phyloP scores from a whole-genome alignment of 805 yeast genomes.

The Komagataella ulmi region DNA sequence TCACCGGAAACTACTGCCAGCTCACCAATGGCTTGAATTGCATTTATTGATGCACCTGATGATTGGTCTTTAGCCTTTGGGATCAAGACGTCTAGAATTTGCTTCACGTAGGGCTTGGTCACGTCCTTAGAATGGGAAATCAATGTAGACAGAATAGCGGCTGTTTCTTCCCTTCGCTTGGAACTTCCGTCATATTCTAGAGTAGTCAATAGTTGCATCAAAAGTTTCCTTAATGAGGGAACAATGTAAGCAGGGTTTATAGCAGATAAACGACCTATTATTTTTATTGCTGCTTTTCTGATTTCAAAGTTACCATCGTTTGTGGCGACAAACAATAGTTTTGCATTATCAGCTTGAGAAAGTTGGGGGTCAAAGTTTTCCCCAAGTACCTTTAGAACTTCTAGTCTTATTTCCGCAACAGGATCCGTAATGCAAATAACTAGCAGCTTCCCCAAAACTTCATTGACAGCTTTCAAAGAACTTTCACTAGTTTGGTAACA shows the following conservation, averaged over 20 bases:
- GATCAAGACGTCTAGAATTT: slow-evolving; percentile 74
- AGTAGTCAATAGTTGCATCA: slow-evolving; percentile 76
- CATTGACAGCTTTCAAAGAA: slow-evolving; percentile 72
- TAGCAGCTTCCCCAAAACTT: slow-evolving; percentile 68
- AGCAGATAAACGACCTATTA: slow-evolving; percentile 73
- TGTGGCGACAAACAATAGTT: slow-evolving; percentile 72
- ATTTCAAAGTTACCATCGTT: slow-evolving; percentile 85
- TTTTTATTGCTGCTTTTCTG: slow-evolving; percentile 60
- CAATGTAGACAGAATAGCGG: slow-evolving; percentile 56
- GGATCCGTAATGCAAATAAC: slow-evolving; percentile 85
- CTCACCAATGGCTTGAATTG: slow-evolving; percentile 81
- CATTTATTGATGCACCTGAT: slow-evolving; percentile 76
- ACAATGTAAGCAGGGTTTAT: slow-evolving; percentile 94
- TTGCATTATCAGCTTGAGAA: slow-evolving; percentile 86
- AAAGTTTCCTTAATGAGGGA: slow-evolving; percentile 78
- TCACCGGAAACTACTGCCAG: slow-evolving; percentile 82
- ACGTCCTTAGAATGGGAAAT: slow-evolving; percentile 69
- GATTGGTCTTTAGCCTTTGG: slow-evolving; percentile 63
- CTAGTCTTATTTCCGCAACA: slow-evolving; percentile 69
- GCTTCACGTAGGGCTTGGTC: slow-evolving; percentile 84
- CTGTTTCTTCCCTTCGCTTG: slow-evolving; percentile 70
- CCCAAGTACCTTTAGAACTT: slow-evolving; percentile 62
- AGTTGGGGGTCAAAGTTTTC: slow-evolving; percentile 79
- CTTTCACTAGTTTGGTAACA: slow-evolving; percentile 71
- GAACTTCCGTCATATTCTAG: slow-evolving; percentile 71